These are phyloP conservation scores for Aspergillus ibericus DNA, from an alignment of 2,329 filamentous ascomycete species.

Conservation along the genomic window DNA sequence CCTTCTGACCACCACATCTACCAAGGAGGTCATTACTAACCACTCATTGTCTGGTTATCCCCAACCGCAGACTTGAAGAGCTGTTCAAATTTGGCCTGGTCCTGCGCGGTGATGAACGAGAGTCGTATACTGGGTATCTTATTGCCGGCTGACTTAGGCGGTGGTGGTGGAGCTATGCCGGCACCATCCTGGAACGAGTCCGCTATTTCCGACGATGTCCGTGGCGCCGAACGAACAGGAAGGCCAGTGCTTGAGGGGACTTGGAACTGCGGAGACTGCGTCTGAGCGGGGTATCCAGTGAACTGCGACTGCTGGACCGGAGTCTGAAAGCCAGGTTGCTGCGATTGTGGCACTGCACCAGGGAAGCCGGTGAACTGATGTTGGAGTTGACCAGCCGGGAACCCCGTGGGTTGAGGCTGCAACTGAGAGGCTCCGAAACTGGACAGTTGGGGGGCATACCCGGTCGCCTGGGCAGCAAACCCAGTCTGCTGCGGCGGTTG, in stretches of 20 bases:
- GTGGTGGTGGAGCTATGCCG: constrained; percentile 59
- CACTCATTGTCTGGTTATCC: constrained; percentile 79
- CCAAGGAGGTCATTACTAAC: constrained; percentile 34
- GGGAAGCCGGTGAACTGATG: constrained; percentile 52
- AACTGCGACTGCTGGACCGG: constrained; percentile 60
- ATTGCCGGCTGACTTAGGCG: constrained; percentile 58
- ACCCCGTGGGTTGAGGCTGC: constrained; percentile 70
- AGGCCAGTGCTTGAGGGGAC: constrained; percentile 48
- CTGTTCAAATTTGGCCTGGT: constrained; percentile 96
- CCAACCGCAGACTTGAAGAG: constrained; percentile 94
- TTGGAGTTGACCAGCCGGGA: constrained; percentile 51
- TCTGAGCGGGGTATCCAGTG: constrained; percentile 55
- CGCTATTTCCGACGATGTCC: constrained; percentile 65
- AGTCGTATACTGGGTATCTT: constrained; percentile 93
- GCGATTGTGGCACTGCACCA: constrained; percentile 45
- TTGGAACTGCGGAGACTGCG: constrained; percentile 36
- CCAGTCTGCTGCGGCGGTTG: constrained; percentile 56
- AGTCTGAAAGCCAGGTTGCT: constrained; percentile 46
- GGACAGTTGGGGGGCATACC: constrained; percentile 56
- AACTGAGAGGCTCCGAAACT: constrained; percentile 54
- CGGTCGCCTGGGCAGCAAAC: constrained; percentile 57
- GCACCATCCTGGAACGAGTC: constrained; percentile 58
- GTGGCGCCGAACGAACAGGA: constrained; percentile 55
- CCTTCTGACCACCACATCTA: background rate
- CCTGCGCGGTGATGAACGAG: constrained; percentile 91